phyloP scores from a whole-genome alignment of 805 yeast genomes.

The Saccharomycopsis malanga region DNA sequence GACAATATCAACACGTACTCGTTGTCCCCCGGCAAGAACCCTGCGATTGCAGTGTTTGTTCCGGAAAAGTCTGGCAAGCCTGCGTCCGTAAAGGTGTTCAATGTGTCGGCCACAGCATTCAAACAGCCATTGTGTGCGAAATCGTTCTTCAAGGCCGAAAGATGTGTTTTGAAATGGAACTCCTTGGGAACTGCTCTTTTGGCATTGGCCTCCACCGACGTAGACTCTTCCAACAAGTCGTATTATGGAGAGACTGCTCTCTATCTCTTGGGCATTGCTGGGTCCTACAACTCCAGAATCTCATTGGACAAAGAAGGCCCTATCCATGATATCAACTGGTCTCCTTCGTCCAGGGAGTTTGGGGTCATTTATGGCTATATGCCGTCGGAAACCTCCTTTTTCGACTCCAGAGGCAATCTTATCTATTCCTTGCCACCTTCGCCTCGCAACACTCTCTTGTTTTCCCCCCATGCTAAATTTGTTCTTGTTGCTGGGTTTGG shows the following conservation, averaged over 20 bases:
- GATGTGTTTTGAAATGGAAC: constrained; percentile 91
- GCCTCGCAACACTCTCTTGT: constrained; percentile 82
- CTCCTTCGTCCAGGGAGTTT: constrained; percentile 92
- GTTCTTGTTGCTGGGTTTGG: constrained; percentile 96
- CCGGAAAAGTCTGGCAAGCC: constrained; percentile 88
- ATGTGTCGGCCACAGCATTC: constrained; percentile 50
- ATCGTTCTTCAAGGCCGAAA: constrained; percentile 91
- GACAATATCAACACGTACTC: constrained; percentile 55
- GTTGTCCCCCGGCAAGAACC: constrained; percentile 81
- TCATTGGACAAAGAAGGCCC: constrained; percentile 78
- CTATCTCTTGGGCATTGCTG: constrained; percentile 85
- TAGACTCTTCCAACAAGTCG: constrained; percentile 86
- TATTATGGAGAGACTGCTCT: constrained; percentile 96
- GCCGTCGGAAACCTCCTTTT: constrained; percentile 94
- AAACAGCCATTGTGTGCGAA: constrained; percentile 76
- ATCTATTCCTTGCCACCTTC: constrained; percentile 78
- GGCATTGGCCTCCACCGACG: constrained; percentile 93
- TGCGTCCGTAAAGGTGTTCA: constrained; percentile 78
- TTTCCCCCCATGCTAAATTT: constrained; percentile 90
- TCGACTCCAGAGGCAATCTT: constrained; percentile 87
- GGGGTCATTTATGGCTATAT: constrained; percentile 96
- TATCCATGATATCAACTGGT: constrained; percentile 96
- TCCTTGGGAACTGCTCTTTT: constrained; percentile 87
- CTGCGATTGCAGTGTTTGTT: constrained; percentile 82
- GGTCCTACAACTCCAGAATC: constrained; percentile 84